Evolutionary conservation across 345 rosid genomes (phyloP).

Genomic region (Geranium brycei): DNA sequence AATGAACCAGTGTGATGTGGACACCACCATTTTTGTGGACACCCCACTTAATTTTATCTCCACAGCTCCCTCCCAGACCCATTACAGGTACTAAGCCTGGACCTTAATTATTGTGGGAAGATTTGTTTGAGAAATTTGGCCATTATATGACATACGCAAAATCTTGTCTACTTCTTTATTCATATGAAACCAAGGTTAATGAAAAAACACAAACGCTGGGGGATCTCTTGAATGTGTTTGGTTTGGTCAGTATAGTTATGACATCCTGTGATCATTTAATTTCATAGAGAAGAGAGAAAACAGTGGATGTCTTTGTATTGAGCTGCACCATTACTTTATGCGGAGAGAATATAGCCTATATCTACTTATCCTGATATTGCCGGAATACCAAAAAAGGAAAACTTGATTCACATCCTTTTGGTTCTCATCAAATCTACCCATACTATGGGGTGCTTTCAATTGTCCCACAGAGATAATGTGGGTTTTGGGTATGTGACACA

Average conservation of each 20-base stretch:
- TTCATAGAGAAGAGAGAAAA: background rate
- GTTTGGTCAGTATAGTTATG: background rate
- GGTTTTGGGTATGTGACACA: too few relatives aligned
- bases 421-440: too few relatives aligned
- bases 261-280: too few relatives aligned
- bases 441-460: too few relatives aligned
- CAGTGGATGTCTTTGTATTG: background rate
- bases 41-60: constrained; percentile 4
- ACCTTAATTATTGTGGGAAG: background rate
- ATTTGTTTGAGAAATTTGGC: background rate
- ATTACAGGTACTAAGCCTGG: background rate
- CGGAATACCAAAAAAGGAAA: background rate
- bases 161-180: background rate
- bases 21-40: constrained; percentile 11
- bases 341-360: background rate
- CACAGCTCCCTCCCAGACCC: background rate
- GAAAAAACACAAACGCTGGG: background rate
- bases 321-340: background rate
- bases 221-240: background rate
- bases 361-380: background rate
- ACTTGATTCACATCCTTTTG: background rate
- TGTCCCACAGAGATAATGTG: too few relatives aligned
- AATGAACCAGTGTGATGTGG: constrained; percentile 10
- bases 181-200: background rate
- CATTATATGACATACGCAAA: background rate